phyloP scores from a whole-genome alignment of 495 filamentous ascomycete genomes.

The Annulohypoxylon nitens region DNA sequence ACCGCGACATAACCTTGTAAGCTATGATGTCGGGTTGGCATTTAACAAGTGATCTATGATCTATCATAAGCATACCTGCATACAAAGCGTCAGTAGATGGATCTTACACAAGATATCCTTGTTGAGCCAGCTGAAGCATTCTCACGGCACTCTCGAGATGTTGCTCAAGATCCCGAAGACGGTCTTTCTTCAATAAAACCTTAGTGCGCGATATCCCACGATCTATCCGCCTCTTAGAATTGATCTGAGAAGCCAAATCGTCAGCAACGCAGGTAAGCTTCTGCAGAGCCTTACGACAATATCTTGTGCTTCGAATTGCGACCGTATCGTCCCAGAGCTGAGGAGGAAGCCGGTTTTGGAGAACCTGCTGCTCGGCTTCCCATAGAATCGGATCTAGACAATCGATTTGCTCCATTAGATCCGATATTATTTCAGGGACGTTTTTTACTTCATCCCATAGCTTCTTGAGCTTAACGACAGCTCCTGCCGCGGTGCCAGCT shows the following conservation, averaged over 20 bases:
- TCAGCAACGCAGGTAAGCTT: not conserved
- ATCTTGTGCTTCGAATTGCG: not conserved
- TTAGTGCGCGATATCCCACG: not conserved
- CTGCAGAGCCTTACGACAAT: not conserved
- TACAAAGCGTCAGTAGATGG: too few relatives aligned
- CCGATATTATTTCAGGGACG: not conserved
- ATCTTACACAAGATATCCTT: constrained; percentile 6
- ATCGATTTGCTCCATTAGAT: not conserved
- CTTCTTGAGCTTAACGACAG: not conserved
- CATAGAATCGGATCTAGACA: not conserved
- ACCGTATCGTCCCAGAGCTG: not conserved
- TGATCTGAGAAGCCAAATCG: not conserved
- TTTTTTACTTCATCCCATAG: constrained; percentile 1
- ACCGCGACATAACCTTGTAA: not conserved
- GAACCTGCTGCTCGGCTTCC: constrained; percentile 1
- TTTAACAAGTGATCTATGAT: not conserved
- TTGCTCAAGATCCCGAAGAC: not conserved
- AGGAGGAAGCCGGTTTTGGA: not conserved
- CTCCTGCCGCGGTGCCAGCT: not conserved
- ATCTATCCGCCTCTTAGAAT: not conserved
- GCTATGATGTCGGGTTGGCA: not conserved
- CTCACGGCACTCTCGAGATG: not conserved
- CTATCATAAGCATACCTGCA: too few relatives aligned
- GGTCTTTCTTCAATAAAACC: not conserved
- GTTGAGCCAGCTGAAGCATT: not conserved